Percentiles rank a stretch among this genome's conserved stretches.
Evolutionary conservation across 495 filamentous ascomycete genomes (phyloP).

Genomic region (Penicillium argentinense): DNA sequence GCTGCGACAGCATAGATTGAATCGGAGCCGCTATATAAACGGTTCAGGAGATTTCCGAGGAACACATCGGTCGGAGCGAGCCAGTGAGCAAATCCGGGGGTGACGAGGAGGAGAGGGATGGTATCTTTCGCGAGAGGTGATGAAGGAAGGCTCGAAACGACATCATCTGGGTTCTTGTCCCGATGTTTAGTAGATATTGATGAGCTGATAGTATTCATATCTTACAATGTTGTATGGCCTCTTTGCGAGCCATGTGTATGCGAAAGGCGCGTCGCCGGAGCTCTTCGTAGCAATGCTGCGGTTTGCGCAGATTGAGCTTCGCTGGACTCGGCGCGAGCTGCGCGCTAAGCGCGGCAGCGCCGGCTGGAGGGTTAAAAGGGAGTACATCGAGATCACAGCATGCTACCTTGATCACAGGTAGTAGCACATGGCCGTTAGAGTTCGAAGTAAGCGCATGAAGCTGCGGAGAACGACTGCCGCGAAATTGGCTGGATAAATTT

Average conservation of each 20-base stretch:
- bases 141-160: slow-evolving; percentile 31
- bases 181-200: slow-evolving; percentile 4
- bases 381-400: slow-evolving; percentile 7
- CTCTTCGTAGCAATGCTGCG: slow-evolving; percentile 25
- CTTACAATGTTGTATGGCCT: slow-evolving; percentile 38
- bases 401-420: not conserved
- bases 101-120: slow-evolving; percentile 38
- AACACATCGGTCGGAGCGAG: slow-evolving; percentile 34
- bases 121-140: slow-evolving; percentile 10
- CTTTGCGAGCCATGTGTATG: slow-evolving; percentile 41
- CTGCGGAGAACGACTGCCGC: not conserved
- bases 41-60: slow-evolving; percentile 31
- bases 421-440: not conserved
- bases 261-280: slow-evolving; percentile 14
- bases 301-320: slow-evolving; percentile 1
- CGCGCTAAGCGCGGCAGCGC: slow-evolving; percentile 8
- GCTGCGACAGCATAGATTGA: slow-evolving; percentile 33
- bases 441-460: not conserved
- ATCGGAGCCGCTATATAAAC: slow-evolving; percentile 14
- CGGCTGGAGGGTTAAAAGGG: slow-evolving; percentile 12
- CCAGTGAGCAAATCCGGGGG: slow-evolving; percentile 43
- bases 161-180: slow-evolving; percentile 31
- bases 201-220: not conserved
- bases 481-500: too few relatives aligned
- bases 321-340: slow-evolving; percentile 6